Conservation (phyloP, 495 filamentous ascomycete species). For the Penicillium chermesinum region DNA sequence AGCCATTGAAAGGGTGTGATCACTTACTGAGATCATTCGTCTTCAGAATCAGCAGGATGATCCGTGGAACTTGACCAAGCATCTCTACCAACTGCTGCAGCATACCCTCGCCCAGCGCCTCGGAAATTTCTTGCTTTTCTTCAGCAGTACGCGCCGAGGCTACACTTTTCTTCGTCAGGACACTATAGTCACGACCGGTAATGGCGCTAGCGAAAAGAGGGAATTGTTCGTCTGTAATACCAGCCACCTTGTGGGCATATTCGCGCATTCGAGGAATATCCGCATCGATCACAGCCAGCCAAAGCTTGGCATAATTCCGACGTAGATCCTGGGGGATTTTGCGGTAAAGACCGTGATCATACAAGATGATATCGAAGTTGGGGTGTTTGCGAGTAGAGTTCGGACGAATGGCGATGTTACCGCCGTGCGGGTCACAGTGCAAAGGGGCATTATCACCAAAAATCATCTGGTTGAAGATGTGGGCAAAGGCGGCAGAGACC, state of each 20-base stretch:
- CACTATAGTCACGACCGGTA: conserved; percentile 84
- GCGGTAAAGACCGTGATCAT: conserved; percentile 95
- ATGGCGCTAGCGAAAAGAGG: conserved; percentile 94
- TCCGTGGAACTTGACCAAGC: conserved; percentile 79
- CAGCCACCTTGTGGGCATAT: conserved; percentile 83
- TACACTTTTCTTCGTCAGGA: conserved; percentile 56
- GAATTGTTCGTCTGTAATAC: conserved; percentile 87
- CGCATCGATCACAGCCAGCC: conserved; percentile 90
- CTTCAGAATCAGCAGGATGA: conserved; percentile 94
- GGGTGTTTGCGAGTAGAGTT: conserved; percentile 53
- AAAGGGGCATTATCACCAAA: conserved; percentile 85
- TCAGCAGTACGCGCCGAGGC: conserved; percentile 57
- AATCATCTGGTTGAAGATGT: conserved; percentile 99
- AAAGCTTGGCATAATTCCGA: conserved; percentile 91
- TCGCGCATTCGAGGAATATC: conserved; percentile 79
- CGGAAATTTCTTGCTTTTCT: conserved; percentile 78
- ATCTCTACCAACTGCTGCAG: conserved; percentile 82
- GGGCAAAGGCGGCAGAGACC: conserved; percentile 84
- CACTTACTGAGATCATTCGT: conserved; percentile 91
- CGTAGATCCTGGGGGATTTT: conserved; percentile 76
- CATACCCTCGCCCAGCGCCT: conserved; percentile 80
- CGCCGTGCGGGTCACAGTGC: conserved; percentile 97
- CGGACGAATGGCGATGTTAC: conserved; percentile 88
- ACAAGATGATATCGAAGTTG: conserved; percentile 98
- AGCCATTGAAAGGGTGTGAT: background rate